A percentile compares a stretch with the other conserved stretches of the same genome.
Evolutionary conservation across 2,329 filamentous ascomycete genomes (phyloP).

Genomic region (Colletotrichum gloeosporioides): DNA sequence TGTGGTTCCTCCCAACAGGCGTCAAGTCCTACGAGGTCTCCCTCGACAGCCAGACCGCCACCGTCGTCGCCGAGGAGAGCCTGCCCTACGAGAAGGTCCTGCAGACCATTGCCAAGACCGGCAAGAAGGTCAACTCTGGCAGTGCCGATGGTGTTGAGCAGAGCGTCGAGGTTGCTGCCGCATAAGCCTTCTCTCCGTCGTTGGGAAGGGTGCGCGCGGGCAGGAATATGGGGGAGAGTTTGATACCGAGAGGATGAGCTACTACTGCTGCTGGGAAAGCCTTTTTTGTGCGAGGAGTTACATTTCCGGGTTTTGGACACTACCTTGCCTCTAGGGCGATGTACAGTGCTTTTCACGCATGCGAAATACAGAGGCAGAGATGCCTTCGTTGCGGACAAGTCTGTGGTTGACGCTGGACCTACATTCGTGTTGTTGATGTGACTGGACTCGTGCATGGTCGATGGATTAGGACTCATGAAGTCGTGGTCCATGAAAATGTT

Average conservation of each 20-base stretch:
- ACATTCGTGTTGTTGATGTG: neutral
- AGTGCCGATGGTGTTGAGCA: constrained; percentile 70
- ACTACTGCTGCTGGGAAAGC: constrained; percentile 16
- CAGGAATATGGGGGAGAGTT: neutral
- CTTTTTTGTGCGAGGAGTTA: neutral
- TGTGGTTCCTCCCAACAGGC: constrained; percentile 55
- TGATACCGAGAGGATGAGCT: neutral
- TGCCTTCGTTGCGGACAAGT: neutral
- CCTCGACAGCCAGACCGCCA: constrained; percentile 84
- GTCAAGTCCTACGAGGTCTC: constrained; percentile 87
- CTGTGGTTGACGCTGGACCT: neutral
- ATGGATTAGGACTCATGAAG: neutral
- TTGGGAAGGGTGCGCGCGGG: neutral
- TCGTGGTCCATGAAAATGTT: neutral
- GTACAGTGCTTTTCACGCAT: neutral
- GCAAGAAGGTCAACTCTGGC: constrained; percentile 85
- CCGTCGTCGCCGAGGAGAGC: constrained; percentile 71
- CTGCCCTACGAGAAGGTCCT: constrained; percentile 83
- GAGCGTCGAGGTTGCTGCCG: constrained; percentile 46
- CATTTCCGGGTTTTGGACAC: neutral
- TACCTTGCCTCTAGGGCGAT: neutral
- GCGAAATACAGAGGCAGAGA: neutral
- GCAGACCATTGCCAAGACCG: constrained; percentile 91
- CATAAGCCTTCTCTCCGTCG: neutral
- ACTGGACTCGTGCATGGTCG: neutral